phyloP scores from a whole-genome alignment of 176 grass and related monocot genomes.

The Avena sativa region DNA sequence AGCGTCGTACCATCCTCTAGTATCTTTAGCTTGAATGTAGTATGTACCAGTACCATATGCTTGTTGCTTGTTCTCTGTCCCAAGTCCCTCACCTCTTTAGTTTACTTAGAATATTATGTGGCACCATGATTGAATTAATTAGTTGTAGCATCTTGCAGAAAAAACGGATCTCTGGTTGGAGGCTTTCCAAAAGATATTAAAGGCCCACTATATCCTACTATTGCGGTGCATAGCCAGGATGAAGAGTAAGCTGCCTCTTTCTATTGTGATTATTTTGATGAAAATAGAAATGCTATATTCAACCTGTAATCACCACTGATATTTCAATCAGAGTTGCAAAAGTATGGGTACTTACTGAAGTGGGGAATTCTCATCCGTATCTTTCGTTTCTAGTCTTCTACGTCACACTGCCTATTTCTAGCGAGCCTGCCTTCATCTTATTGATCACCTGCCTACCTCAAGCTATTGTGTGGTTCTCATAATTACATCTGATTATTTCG shows the following conservation, averaged over 20 bases:
- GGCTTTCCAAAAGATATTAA: conserved; percentile 76
- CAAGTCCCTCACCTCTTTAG: neutral
- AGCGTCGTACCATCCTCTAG: conserved; percentile 8
- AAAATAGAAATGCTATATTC: conserved; percentile 23
- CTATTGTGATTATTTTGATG: conserved; percentile 12
- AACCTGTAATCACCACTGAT: conserved; percentile 8
- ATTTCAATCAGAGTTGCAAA: conserved; percentile 29
- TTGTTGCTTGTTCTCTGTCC: conserved; percentile 25
- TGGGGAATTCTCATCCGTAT: neutral
- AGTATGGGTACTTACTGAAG: conserved; percentile 7
- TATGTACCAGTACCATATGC: neutral
- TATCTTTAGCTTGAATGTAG: conserved; percentile 14
- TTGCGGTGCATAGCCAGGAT: conserved; percentile 91
- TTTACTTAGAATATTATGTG: conserved; percentile 24
- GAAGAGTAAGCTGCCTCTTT: conserved; percentile 72
- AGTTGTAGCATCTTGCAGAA: conserved; percentile 53
- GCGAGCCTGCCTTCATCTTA: neutral
- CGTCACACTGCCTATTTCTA: neutral
- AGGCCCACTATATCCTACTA: conserved; percentile 74
- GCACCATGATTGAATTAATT: conserved; percentile 34
- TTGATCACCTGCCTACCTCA: neutral
- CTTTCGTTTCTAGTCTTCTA: neutral
- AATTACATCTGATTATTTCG: conserved; percentile 5
- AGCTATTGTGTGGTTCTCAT: neutral
- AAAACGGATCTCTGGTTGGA: conserved; percentile 89